Base-by-base conservation (phyloP, 164 flowering plant genomes). In the Protea cynaroides region DNA sequence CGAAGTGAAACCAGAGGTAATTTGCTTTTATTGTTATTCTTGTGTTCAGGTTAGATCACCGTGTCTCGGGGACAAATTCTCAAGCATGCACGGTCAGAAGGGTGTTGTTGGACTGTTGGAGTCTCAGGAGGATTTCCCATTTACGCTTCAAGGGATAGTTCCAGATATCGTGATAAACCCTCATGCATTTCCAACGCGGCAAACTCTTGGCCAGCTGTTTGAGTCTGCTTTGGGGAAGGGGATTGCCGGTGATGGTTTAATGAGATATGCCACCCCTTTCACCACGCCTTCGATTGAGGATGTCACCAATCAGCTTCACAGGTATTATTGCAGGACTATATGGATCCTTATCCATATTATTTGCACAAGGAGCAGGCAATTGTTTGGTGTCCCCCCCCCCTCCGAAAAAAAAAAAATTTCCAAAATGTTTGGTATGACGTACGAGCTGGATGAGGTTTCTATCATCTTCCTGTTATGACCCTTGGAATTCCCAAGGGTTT, bases 11-110 rank as follows among this genome's bases (percentile, higher is more conserved):
- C 34, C 46, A 40, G 46, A 1, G 46, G 1, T 40, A 9, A 40
- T 40, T 40, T 4, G 46, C 13, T 40, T 37, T 37, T 9, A 1
- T 40, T 9, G 46, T 40, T 12, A 59, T 25, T 59, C 17, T 59
- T 69, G 44, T 53, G 22, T 79, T 65, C 85, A 94, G 98, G 88
- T 91, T 58, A 88, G 97, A 15, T 75, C 87, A 23, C 97, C 98
- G 25, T 82, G 81, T 65, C 89, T 94, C 56, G 98, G 98, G 54
- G 98, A 94, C 77, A 94, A 94, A 64, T 94, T 94, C 67, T 92
- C 98, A 12, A 89, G 96, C 71, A 94, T 94, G 98, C 98, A 94
- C 70, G 98, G 97, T 56, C 98, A 94, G 51, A 91, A 91, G 68
- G 98, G 98, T 69, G 98, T 89, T 19, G 67, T 91, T 25, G 97